Evolutionary conservation across 345 rosid species (phyloP).

Genomic region (Luvunga scandens): DNA sequence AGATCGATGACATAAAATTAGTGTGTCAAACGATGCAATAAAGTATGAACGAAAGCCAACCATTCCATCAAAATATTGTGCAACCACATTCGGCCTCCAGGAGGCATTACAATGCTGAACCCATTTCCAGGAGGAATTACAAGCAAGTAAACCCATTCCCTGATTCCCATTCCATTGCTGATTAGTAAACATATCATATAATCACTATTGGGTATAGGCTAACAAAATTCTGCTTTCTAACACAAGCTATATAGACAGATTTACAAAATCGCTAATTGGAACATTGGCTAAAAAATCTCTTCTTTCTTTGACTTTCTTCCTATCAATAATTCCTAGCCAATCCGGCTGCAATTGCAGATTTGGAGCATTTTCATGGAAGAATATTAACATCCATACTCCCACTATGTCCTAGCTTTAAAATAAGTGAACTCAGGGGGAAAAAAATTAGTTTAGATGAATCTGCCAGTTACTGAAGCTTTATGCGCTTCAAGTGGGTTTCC

Average conservation of each 20-base stretch:
- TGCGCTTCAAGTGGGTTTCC: slow-evolving; percentile 58
- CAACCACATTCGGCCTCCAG: too few species aligned
- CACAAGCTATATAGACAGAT: not conserved
- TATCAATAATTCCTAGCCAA: not conserved
- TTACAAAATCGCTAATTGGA: not conserved
- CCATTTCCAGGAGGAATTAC: too few species aligned
- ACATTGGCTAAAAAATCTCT: not conserved
- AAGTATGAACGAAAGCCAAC: too few species aligned
- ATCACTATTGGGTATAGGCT: not conserved
- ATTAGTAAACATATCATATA: not conserved
- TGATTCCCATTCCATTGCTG: too few species aligned
- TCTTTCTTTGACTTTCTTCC: not conserved
- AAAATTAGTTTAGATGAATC: not conserved
- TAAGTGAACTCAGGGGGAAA: too few species aligned
- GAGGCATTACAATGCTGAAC: too few species aligned
- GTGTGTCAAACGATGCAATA: too few species aligned
- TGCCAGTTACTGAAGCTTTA: slow-evolving; percentile 37
- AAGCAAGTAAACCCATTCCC: too few species aligned
- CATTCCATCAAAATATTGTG: too few species aligned
- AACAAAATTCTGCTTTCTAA: not conserved
- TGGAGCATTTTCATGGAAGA: not conserved
- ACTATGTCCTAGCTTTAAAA: not conserved
- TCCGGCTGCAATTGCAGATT: not conserved
- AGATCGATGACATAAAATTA: too few species aligned
- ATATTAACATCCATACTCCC: not conserved